A percentile compares a stretch with the other conserved stretches of the same genome.
Conservation (phyloP, 192 early-diverging fungal species). For the Anaeromyces robustus region DNA sequence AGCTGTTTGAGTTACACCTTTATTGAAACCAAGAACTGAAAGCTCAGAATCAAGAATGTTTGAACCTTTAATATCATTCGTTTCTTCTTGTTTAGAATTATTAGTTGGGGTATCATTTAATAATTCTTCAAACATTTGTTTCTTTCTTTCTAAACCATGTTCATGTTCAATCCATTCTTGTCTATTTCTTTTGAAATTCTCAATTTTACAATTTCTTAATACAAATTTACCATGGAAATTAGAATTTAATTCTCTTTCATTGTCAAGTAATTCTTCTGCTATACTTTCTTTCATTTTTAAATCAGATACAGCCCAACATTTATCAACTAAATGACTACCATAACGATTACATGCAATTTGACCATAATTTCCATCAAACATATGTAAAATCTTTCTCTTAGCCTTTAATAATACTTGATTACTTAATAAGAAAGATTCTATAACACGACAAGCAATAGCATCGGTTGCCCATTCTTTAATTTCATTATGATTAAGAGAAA, state of each 20-base stretch:
- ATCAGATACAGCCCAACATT: conserved; percentile 55
- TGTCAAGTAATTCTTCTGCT: conserved; percentile 43
- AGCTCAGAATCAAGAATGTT: conserved; percentile 23
- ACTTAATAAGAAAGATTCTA: conserved; percentile 48
- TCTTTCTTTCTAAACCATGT: conserved; percentile 52
- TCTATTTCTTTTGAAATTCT: conserved; percentile 53
- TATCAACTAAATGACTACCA: conserved; percentile 65
- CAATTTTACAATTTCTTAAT: conserved; percentile 60
- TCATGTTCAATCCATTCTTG: conserved; percentile 64
- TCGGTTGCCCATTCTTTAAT: conserved; percentile 33
- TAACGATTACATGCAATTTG: conserved; percentile 52
- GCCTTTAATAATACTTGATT: conserved; percentile 33
- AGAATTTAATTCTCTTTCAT: conserved; percentile 31
- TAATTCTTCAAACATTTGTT: conserved; percentile 68
- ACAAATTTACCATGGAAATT: conserved; percentile 58
- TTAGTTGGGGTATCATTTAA: conserved; percentile 19
- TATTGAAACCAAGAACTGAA: conserved; percentile 35
- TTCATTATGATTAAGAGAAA: not conserved
- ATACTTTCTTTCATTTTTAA: conserved; percentile 60
- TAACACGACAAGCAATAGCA: conserved; percentile 53
- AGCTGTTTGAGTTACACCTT: conserved; percentile 16
- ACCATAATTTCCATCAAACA: conserved; percentile 35
- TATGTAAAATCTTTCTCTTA: conserved; percentile 49
- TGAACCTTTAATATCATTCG: conserved; percentile 7
- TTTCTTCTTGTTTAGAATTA: conserved; percentile 8